Base-by-base conservation (phyloP, 441 rosid genomes). In the Flueggea neowawraea region DNA sequence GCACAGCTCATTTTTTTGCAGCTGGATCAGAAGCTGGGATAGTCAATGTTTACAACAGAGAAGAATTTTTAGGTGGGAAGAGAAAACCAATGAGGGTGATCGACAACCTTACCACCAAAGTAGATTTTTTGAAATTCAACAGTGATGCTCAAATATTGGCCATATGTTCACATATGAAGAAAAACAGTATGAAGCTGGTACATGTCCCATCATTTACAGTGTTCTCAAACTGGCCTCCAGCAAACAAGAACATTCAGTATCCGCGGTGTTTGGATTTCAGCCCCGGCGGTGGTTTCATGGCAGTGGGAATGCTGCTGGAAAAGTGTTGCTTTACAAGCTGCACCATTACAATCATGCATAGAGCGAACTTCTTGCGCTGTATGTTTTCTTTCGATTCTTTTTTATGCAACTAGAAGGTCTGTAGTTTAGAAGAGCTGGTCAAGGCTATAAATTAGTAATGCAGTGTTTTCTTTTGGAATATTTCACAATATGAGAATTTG, bases 261-360 rank as follows among this genome's bases (percentile, higher is more conserved):
- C 95, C 96, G 51, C 84, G 88, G 13, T 84, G 95, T 67, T 15
- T 92, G 75, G 96, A 92, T 76, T 88, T 89, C 75, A 92, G 98
- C 65, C 98, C 96, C 6, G 94, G 88, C 56, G 85, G 97, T 67
- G 98, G 98, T 12, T 92, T 89, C 75, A 79, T 90, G 90, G 96
- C 91, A 14, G 76, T 88, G 62, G 98, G 55, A 89, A 86, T 78
- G 90, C 95, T 16, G 80, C 85, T 4, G 95, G 98, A 33, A 87
- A 90, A 74, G 98, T 92, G 58, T 62, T 92, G 68, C 61, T 92
- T 14, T 92, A 86, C 71, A 92, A 90, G 85, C 72, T 92, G 77
- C 94, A 88, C 64, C 96, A 90, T 72, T 84, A 89, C 66, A 64
- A 83, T 39, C 78, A 79, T 59, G 98, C 98, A 14, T 91, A 76